Conservation (phyloP, 2,329 filamentous ascomycete species). For the Trichoderma arundinaceum region DNA sequence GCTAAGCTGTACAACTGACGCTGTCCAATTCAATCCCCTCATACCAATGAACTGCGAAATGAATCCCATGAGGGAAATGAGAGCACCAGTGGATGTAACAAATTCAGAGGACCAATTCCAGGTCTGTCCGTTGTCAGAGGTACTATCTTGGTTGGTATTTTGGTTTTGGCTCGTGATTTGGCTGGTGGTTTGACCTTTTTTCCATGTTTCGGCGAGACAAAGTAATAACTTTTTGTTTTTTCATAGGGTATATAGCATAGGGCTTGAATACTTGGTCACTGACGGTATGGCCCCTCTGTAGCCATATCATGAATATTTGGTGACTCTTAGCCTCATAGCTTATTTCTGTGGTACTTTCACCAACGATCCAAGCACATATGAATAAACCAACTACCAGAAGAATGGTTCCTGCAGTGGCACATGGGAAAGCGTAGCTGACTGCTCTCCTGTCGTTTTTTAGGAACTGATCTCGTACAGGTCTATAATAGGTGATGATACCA, state of each 20-base stretch:
- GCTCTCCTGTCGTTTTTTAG: slow-evolving; percentile 12
- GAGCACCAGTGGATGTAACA: slow-evolving; percentile 14
- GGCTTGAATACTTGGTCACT: slow-evolving; percentile 11
- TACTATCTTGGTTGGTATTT: too few relatives aligned
- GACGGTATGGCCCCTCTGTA: slow-evolving; percentile 36
- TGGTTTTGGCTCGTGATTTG: too few relatives aligned
- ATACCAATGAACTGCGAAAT: slow-evolving; percentile 40
- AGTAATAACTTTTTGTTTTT: neutral
- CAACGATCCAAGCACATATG: slow-evolving; percentile 43
- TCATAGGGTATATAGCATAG: neutral
- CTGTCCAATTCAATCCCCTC: slow-evolving; percentile 19
- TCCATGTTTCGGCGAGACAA: neutral
- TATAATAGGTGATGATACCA: neutral
- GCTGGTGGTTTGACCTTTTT: neutral
- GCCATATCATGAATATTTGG: slow-evolving; percentile 37
- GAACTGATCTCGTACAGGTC: neutral
- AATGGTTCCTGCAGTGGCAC: slow-evolving; percentile 39
- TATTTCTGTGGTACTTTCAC: slow-evolving; percentile 40
- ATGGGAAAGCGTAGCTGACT: slow-evolving; percentile 37
- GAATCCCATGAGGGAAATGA: slow-evolving; percentile 38
- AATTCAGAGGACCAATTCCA: neutral
- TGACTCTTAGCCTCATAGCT: slow-evolving; percentile 23
- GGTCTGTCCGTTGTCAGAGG: too few relatives aligned
- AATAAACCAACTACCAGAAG: slow-evolving; percentile 40
- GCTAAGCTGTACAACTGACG: slow-evolving; percentile 10